Base-by-base conservation (phyloP, 2,329 filamentous ascomycete genomes). In the Neonectria hederae region DNA sequence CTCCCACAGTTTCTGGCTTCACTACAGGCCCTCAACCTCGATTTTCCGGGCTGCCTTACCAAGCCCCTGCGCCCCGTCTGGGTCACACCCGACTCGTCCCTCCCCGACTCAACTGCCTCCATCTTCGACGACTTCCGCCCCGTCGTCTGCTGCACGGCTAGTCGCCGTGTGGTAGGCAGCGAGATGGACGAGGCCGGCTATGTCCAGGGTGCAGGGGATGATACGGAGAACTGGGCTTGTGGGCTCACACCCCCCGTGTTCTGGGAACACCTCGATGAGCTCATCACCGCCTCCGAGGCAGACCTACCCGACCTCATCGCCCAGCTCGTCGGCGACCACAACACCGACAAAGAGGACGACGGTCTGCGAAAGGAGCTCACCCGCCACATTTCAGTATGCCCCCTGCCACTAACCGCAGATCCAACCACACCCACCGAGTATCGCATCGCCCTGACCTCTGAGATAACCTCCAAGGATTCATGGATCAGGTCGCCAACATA, bases 121-220 rank as follows among this genome's bases (percentile, higher is more conserved):
- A 74, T 87, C 28, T 90, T 87, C 35, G 79, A 84, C 1, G 83
- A 86, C 11, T 93, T 88, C 73, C 85, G 92, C 70, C 89, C 92
- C 0, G 81, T 98, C 3, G 86, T 98, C 22, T 92, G 96, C 74
- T 96, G 93, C 75, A 97, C 94, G 1, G 91, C 93, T 13, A 97
- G 93, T 1, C 86, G 89, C 32, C 85, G 91, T 17, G 89, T 94
- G 1, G 80, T 81, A 2, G 91, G 89, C 13, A 88, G 87, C 3
- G 92, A 95, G 76, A 74, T 76, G 30, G 83, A 83, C 2, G 91
- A 89, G 22, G 87, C 86, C 0, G 76, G 79, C 4, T 99, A 99
- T 75, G 91, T 99, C 63, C 96, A 98, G 79, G 96, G 96, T 54
- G 95, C 95, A 0, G 96, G 92, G 2, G 96, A 99, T 77, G 96